Evolutionary conservation across 441 rosid genomes (phyloP).

Genomic region (Arabidopsis hybrid): DNA sequence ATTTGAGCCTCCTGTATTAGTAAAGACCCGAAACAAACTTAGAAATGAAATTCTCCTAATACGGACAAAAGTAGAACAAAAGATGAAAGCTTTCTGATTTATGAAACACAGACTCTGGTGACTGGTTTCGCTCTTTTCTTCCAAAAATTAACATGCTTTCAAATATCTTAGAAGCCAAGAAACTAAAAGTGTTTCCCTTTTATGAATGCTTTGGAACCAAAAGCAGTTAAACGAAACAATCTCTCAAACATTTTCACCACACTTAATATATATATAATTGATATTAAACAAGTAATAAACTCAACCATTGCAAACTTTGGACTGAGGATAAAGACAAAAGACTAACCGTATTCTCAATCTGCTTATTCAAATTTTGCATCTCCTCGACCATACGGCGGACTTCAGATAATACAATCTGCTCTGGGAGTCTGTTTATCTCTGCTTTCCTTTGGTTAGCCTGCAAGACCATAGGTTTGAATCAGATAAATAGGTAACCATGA

Average conservation of each 20-base stretch:
- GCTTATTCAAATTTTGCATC: conserved; percentile 76
- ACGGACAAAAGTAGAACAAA: background rate
- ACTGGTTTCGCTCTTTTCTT: background rate
- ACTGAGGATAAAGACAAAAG: conserved; percentile 6
- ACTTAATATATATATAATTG: background rate
- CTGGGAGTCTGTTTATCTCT: conserved; percentile 63
- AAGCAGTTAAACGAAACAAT: background rate
- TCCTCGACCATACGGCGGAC: conserved; percentile 91
- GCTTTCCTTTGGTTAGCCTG: conserved; percentile 72
- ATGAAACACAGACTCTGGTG: background rate
- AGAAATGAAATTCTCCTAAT: background rate
- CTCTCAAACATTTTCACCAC: conserved; percentile 2
- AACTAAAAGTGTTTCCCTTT: background rate
- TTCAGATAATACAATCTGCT: conserved; percentile 68
- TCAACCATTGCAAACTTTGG: background rate
- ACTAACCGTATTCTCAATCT: conserved; percentile 68
- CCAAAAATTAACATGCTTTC: background rate
- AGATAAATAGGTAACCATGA: background rate
- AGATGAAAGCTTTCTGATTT: background rate
- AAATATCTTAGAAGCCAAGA: background rate
- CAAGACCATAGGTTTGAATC: conserved; percentile 28
- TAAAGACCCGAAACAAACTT: background rate
- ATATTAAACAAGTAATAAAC: background rate
- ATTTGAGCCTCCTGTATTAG: conserved; percentile 74
- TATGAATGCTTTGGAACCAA: conserved; percentile 4